A percentile compares a stretch with the other conserved stretches of the same genome.
phyloP scores from a whole-genome alignment of 129 eudicot species.

The Solidago caesia region DNA sequence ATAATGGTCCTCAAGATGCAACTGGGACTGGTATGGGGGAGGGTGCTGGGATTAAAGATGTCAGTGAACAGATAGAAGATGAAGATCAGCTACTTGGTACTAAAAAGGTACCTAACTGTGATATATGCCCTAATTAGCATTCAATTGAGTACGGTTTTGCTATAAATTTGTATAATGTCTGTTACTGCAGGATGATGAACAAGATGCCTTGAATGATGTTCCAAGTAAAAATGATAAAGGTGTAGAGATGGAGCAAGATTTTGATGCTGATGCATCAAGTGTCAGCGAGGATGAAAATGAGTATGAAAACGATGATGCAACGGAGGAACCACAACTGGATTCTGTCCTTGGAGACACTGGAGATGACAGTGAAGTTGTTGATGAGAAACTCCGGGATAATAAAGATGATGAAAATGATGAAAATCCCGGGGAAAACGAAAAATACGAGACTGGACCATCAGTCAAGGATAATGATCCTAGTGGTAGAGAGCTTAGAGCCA shows the following conservation, averaged over 20 bases:
- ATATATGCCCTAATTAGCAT: not conserved
- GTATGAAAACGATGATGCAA: constrained; percentile 48
- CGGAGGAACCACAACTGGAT: constrained; percentile 61
- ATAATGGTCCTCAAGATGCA: constrained; percentile 51
- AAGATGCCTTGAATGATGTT: constrained; percentile 44
- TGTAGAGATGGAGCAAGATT: constrained; percentile 90
- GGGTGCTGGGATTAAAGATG: constrained; percentile 82
- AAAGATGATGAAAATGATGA: constrained; percentile 54
- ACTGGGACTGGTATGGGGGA: constrained; percentile 95
- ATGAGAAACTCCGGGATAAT: constrained; percentile 71
- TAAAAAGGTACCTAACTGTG: constrained; percentile 52
- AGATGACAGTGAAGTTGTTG: constrained; percentile 52
- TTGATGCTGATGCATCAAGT: constrained; percentile 52
- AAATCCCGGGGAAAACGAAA: constrained; percentile 50
- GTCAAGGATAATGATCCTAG: constrained; percentile 48
- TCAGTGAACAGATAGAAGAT: constrained; percentile 83
- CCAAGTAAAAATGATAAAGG: constrained; percentile 76
- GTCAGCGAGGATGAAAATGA: constrained; percentile 84
- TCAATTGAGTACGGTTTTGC: not conserved
- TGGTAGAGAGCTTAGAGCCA: constrained; percentile 80
- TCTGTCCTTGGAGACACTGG: constrained; percentile 79
- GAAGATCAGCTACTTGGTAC: constrained; percentile 92
- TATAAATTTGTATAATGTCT: not conserved
- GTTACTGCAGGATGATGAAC: constrained; percentile 49
- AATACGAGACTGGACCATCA: constrained; percentile 71